Evolutionary conservation across 1,139 yeast species (phyloP).

Genomic region (Debaryomyces coudertii): DNA sequence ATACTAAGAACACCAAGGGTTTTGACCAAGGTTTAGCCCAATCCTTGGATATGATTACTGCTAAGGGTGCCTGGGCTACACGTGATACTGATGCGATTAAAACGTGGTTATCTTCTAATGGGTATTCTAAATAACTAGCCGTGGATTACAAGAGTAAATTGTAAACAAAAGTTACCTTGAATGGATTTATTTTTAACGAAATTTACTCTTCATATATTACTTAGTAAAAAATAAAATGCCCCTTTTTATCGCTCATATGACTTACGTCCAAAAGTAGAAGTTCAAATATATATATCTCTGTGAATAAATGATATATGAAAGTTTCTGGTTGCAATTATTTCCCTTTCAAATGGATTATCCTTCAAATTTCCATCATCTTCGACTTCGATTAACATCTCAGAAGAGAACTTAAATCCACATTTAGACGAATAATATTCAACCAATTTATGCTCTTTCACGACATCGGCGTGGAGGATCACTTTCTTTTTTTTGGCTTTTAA

Average conservation of each 20-base stretch:
- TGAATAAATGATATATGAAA: conserved; percentile 39
- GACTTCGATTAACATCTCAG: conserved; percentile 23
- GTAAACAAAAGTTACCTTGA: not conserved
- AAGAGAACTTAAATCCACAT: conserved; percentile 40
- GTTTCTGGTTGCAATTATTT: conserved; percentile 31
- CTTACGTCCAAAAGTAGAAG: not conserved
- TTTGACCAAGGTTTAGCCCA: conserved; percentile 75
- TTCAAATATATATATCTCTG: conserved; percentile 18
- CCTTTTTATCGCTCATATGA: not conserved
- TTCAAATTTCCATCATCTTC: conserved; percentile 14
- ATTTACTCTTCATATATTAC: not conserved
- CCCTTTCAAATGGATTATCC: conserved; percentile 32
- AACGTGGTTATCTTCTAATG: conserved; percentile 55
- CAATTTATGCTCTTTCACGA: conserved; percentile 54
- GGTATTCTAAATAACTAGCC: conserved; percentile 32
- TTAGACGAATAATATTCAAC: conserved; percentile 45
- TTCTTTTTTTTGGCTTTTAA: conserved; percentile 11
- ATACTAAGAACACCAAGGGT: conserved; percentile 65
- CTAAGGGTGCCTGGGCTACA: conserved; percentile 66
- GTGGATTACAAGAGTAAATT: conserved; percentile 6
- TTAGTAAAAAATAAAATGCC: not conserved
- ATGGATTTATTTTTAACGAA: not conserved
- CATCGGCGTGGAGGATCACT: conserved; percentile 39
- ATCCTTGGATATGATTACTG: conserved; percentile 64
- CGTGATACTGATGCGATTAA: conserved; percentile 61